Evolutionary conservation across 1,284 basidiomycete genomes (phyloP), one percentile per base, ranked within the genome.

Genomic region (Sporisorium reilianum): DNA sequence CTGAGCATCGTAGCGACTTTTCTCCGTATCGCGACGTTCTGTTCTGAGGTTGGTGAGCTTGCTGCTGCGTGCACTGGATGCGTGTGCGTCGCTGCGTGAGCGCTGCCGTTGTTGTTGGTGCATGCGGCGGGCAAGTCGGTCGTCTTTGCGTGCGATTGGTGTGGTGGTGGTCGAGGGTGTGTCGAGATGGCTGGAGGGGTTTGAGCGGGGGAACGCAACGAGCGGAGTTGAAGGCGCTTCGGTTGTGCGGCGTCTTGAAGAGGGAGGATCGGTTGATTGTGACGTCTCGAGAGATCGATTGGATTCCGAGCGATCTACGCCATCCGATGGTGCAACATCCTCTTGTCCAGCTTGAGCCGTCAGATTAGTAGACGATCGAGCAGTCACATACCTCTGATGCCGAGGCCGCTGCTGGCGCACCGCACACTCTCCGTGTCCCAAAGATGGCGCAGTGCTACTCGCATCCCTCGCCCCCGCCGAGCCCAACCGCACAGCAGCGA

Each of bases 1-100:
- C 23, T 62, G 58, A 5, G 58, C 58, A 25, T 57, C 64, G 42
- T 60, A 66, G 38, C 64, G 52, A 36, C 57, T 66, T 26, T 16
- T 41, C 5, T 26, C 26, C 0, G 38, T n/a, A 10, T 52, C 38
- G 22, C 26, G 42, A 23, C 44, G 55, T 11, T 23, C 28, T 7
- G 55, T 26, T 55, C 41, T 38, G 48, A 30, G 26, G 40, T 36
- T n/a, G 16, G 38, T 10, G 38, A 41, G 6, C n/a, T 22, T 56
- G 55, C 50, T 63, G 49, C 44, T 52, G 2, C 49, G 40, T 10
- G 42, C 18, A 22, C 36, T 30, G 18, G 61, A 64, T 41, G 12
- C 26, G 40, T 64, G 50, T 2, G n/a, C 50, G 20, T 64, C 61
- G 36, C 61, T 64, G 22, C 50, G 55, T 5, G 61, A 64, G 26